Evolutionary conservation across 2,329 filamentous ascomycete genomes (phyloP).

Genomic region (Metarhizium brunneum): DNA sequence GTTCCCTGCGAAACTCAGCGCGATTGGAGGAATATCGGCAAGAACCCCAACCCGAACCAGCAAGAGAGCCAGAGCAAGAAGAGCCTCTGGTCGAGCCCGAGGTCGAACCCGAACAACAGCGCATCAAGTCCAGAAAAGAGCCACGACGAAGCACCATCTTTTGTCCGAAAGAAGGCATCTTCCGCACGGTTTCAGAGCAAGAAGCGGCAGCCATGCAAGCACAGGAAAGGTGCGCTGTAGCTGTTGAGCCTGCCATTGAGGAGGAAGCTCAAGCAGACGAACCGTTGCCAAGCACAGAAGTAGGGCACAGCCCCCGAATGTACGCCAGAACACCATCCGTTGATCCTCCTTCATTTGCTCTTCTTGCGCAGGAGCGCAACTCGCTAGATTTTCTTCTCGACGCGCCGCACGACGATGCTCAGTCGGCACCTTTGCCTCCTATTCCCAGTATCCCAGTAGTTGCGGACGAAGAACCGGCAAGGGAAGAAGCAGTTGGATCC

Average conservation of each 20-base stretch:
- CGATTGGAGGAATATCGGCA: not conserved
- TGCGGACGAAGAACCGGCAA: constrained; percentile 10
- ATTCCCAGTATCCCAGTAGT: constrained; percentile 30
- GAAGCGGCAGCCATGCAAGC: constrained; percentile 36
- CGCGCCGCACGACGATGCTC: constrained; percentile 35
- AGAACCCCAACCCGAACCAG: constrained; percentile 12
- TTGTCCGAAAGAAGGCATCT: constrained; percentile 53
- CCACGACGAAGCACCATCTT: constrained; percentile 45
- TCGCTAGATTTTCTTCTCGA: constrained; percentile 54
- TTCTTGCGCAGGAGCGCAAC: constrained; percentile 42
- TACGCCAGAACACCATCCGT: constrained; percentile 53
- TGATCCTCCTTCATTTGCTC: constrained; percentile 51
- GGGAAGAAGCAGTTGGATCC: not conserved
- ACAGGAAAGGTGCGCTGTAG: constrained; percentile 13
- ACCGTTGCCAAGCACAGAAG: constrained; percentile 14
- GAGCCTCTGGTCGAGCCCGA: constrained; percentile 2
- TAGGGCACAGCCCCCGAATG: constrained; percentile 25
- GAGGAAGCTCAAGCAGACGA: constrained; percentile 10
- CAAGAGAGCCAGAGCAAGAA: constrained; percentile 12
- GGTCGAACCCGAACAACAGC: not conserved
- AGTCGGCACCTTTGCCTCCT: constrained; percentile 23
- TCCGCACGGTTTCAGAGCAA: constrained; percentile 48
- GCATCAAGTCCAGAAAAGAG: constrained; percentile 25
- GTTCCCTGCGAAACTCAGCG: not conserved
- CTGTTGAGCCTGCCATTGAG: not conserved